A percentile compares a stretch with the other conserved stretches of the same genome.
Evolutionary conservation across 257 asterid species (phyloP).

Genomic region (Solanum habrochaites): DNA sequence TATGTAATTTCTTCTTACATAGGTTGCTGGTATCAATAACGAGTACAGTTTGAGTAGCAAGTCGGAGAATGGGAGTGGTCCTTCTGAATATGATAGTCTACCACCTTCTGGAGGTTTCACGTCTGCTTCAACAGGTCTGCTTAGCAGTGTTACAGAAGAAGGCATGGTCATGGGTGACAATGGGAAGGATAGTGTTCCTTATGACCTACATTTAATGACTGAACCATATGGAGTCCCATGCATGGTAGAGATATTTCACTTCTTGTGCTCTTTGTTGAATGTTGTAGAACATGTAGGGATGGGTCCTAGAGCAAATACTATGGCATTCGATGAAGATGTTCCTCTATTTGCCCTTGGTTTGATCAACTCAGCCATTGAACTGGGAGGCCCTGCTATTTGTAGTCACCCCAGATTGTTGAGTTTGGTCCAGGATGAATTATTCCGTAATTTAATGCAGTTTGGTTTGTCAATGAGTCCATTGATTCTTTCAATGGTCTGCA

Average conservation of each 20-base stretch:
- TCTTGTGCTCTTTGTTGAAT: slow-evolving; percentile 78
- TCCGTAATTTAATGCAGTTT: slow-evolving; percentile 85
- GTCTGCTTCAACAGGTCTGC: slow-evolving; percentile 34
- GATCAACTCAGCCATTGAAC: slow-evolving; percentile 86
- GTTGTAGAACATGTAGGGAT: slow-evolving; percentile 67
- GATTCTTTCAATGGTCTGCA: slow-evolving; percentile 90
- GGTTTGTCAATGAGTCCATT: slow-evolving; percentile 87
- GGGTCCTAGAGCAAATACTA: slow-evolving; percentile 77
- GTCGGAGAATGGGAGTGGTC: slow-evolving; percentile 59
- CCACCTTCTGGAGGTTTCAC: slow-evolving; percentile 39
- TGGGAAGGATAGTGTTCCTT: slow-evolving; percentile 70
- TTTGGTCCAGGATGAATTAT: slow-evolving; percentile 87
- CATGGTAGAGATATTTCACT: slow-evolving; percentile 94
- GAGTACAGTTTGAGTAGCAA: slow-evolving; percentile 44
- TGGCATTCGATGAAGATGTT: slow-evolving; percentile 85
- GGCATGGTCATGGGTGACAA: slow-evolving; percentile 30
- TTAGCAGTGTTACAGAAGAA: slow-evolving; percentile 46
- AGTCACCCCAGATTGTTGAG: slow-evolving; percentile 78
- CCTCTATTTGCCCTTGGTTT: slow-evolving; percentile 86
- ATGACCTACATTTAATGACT: slow-evolving; percentile 66
- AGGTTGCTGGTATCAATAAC: slow-evolving; percentile 39
- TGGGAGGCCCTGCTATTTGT: slow-evolving; percentile 72
- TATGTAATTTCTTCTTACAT: slow-evolving; percentile 13
- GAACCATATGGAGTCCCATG: slow-evolving; percentile 95
- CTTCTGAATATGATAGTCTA: slow-evolving; percentile 48